Evolutionary conservation across 2,329 filamentous ascomycete genomes (phyloP), one percentile per base, ranked within the genome.

Genomic region (Chaetomium globosum): DNA sequence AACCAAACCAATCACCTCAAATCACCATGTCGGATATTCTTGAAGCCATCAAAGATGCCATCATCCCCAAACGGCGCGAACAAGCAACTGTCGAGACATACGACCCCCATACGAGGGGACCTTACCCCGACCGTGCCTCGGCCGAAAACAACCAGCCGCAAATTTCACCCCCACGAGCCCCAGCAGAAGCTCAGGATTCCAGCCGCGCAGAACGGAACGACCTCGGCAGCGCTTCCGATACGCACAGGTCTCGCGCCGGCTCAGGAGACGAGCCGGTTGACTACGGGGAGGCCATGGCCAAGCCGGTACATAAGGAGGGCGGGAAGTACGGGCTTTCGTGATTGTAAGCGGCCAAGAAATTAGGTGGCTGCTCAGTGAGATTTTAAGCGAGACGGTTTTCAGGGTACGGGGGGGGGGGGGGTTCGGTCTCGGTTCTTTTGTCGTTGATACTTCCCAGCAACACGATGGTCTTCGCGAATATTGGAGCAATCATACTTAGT

Each of bases 21-120:
- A 2, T 23, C 23, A 70, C 5, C 53, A 72, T 72, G 71, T 72
- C 71, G 5, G 70, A 70, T 26, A 70, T 72, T 31, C 6, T 70
- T 56, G 65, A 65, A 26, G 57, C 65, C 59, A 55, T 71, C 63
- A 72, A 71, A 33, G 70, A 71, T 52, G 67, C 65, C n/a, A 19
- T 71, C 62, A 67, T 65, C 62, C 67, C 71, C 10, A 64, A 63
- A n/a, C 64, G 69, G 61, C 71, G 69, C n/a, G 66, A 70, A 13
- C 49, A 66, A 46, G 70, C 71, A 19, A 72, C 71, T 2, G 39
- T 19, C 19, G 64, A 66, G 52, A 65, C 63, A 28, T 71, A 72
- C 58, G 67, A 72, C 52, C 55, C 69, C 19, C 56, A 69, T 21
- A 65, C 52, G 43, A 63, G 68, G 26, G 70, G 67, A 5, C 67